Evolutionary conservation across 495 filamentous ascomycete species (phyloP), one percentile per base, ranked within the genome.

Genomic region (Cercophora newfieldiana): DNA sequence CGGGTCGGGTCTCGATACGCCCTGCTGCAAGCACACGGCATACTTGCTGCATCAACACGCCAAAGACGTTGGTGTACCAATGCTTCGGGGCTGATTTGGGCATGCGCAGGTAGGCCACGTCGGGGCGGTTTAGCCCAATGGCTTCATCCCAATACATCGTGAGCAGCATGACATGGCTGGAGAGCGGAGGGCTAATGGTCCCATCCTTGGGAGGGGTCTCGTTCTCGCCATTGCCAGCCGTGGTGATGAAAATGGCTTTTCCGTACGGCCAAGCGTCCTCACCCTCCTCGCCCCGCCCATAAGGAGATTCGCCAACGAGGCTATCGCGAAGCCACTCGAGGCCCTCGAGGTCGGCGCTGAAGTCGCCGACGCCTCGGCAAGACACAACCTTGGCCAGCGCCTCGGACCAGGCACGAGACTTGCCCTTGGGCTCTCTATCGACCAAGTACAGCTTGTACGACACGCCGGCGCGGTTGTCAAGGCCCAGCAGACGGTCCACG

Each of bases 91-190:
- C 54, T 21, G 18, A 31, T 3, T 30, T 22, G 19, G 74, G 72
- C 26, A 77, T 51, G n/a, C 74, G 69, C 12, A 77, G 28, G 48
- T 75, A 77, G 16, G 74, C 74, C 16, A 74, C 55, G 24, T 75
- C 74, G 0, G 63, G 68, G 2, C 69, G 68, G 31, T 67, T 48
- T 55, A 69, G 30, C n/a, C 47, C n/a, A 4, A 21, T n/a, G 19
- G 14, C 51, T 16, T 68, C 19, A 10, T 33, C 21, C 74, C 72
- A 75, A 16, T 64, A 29, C 10, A 75, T 63, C 1, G 26, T 22
- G 0, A 75, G 19, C n/a, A 66, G 65, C n/a, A 67, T 10, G 53
- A 71, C 56, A 8, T 50, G 48, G 56, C 67, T 60, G 0, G 44
- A 10, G 3, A 22, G 16, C 21, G 54, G 54, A 57, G 24, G 21